phyloP scores from a whole-genome alignment of 176 grass and related monocot genomes.

The Dactylis glomerata region DNA sequence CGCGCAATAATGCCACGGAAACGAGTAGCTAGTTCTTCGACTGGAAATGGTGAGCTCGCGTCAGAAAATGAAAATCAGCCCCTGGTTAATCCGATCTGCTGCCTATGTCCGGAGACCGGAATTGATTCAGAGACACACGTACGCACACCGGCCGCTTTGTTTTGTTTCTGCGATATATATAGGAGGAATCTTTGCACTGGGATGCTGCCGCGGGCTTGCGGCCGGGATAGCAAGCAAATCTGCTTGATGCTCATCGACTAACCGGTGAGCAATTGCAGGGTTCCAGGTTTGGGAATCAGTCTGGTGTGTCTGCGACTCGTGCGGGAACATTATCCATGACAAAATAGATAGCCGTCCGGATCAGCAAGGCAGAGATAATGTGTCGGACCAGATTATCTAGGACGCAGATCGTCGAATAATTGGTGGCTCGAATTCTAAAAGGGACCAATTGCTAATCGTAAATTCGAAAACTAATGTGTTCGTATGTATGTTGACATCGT shows the following conservation, averaged over 20 bases:
- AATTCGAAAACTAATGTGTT: background rate
- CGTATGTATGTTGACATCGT: background rate
- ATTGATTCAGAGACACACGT: background rate
- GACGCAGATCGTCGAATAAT: background rate
- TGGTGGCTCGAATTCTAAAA: background rate
- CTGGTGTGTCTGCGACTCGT: conserved; percentile 7
- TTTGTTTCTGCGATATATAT: too few species aligned
- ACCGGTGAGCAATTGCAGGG: background rate
- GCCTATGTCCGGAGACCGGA: background rate
- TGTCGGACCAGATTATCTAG: background rate
- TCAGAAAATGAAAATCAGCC: background rate
- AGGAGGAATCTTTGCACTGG: too few species aligned
- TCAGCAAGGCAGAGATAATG: too few species aligned
- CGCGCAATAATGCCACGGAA: background rate
- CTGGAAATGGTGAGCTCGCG: background rate
- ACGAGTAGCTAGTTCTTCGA: background rate
- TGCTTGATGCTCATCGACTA: conserved; percentile 20
- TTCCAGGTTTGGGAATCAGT: background rate
- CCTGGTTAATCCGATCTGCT: background rate
- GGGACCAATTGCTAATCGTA: background rate
- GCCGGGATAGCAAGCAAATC: conserved; percentile 5
- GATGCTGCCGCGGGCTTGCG: conserved; percentile 10
- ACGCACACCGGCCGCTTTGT: too few species aligned
- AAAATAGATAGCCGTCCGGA: conserved; percentile 9
- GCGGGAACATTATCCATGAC: background rate